Percentiles rank a stretch among this genome's conserved stretches.
Conservation (phyloP, 228 moss, liverwort and hornwort species). For the Sphagnum magellanicum region DNA sequence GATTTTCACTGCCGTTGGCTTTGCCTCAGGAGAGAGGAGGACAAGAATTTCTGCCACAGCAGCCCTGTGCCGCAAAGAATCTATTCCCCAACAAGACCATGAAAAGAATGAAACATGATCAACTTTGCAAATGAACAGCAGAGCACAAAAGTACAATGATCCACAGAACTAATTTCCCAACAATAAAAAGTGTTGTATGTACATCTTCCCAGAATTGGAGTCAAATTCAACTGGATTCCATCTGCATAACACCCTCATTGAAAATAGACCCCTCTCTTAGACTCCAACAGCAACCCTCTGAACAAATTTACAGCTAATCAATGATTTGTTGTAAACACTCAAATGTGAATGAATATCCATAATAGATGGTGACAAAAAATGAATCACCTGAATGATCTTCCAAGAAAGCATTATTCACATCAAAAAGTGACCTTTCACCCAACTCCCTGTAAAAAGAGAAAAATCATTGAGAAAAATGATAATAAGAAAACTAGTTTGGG, state of each 20-base stretch:
- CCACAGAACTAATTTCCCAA: background rate
- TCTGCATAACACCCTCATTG: no score
- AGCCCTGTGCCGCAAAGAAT: conserved; percentile 77
- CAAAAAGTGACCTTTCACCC: conserved; percentile 57
- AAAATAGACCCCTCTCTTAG: background rate
- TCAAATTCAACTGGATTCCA: no score
- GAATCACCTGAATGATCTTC: conserved; percentile 45
- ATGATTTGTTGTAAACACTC: no score
- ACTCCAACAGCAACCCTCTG: background rate
- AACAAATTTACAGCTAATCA: background rate
- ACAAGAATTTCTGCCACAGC: conserved; percentile 78
- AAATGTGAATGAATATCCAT: no score
- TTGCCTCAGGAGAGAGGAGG: conserved; percentile 69
- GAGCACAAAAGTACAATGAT: background rate
- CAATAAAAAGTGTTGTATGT: background rate
- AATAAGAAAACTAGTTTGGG: background rate
- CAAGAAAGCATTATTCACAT: conserved; percentile 71
- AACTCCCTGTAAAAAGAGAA: conserved; percentile 27
- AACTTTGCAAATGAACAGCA: background rate
- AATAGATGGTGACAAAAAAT: background rate
- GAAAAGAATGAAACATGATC: no score
- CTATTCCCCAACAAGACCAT: conserved; percentile 8
- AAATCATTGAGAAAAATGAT: background rate
- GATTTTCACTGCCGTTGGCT: conserved; percentile 66
- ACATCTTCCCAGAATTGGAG: background rate